Base-by-base conservation (phyloP, 495 filamentous ascomycete species). In the Achaetomiella virescens region DNA sequence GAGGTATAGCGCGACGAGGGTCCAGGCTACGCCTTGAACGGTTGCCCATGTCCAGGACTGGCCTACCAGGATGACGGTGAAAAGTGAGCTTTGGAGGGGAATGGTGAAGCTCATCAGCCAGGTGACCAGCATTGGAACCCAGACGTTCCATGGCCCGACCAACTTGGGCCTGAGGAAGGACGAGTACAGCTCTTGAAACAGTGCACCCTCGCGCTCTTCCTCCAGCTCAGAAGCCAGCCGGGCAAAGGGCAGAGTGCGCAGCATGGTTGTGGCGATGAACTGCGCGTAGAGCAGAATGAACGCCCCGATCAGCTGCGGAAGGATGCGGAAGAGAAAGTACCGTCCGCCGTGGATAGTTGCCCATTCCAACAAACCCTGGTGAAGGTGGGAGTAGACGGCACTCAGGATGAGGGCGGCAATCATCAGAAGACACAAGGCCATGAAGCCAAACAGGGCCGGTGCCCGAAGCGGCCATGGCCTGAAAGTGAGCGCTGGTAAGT, bases 321-420 rank as follows among this genome's bases (percentile, higher is more conserved):
- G 66, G 63, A 91, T 90, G 55, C 89, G 79, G 66, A 95, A 88
- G 50, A 95, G 71, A 67, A 96, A 96, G 65, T 95, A 96, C n/a
- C 82, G 79, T 9, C 74, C 72, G 22, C 83, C 85, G 47, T 84
- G 83, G 44, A 85, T 83, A 51, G 77, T 76, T 20, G 68, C 69
- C 68, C 90, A 96, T 10, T 72, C 61, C 69, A 80, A 81, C 6
- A 96, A 65, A 0, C 91, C 89, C 9, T 75, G 60, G 51, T 86
- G 78, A 6, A 71, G 62, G 21, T 75, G 71, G 4, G 89, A 90
- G 70, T 79, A 92, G 21, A 89, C 73, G 51, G 87, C 90, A 66
- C 79, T 85, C 64, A 91, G 86, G 9, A 85, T 74, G 17, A 95
- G 74, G 6, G 77, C 85, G 0, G 77, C 81, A 29, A 89, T 78